Conservation (phyloP, 1,284 basidiomycete species). For the Ustilago vetiveriae region DNA sequence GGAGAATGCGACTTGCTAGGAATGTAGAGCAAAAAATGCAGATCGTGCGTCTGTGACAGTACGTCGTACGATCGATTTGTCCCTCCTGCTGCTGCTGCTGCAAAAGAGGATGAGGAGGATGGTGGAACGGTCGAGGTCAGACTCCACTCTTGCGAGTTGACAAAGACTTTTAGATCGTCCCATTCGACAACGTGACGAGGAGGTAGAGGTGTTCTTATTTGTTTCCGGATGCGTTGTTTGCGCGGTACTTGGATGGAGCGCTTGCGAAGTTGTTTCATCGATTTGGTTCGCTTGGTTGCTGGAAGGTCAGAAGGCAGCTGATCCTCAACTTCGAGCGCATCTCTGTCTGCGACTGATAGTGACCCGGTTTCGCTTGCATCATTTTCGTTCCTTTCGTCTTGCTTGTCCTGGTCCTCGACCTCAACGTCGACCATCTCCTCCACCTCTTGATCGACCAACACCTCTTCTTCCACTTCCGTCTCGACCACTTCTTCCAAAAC, state of each 20-base stretch:
- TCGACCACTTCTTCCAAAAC: slow-evolving; percentile 53
- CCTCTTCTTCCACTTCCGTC: slow-evolving; percentile 19
- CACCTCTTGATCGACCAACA: slow-evolving; percentile 45
- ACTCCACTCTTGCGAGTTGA: slow-evolving; percentile 96
- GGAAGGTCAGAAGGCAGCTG: not conserved
- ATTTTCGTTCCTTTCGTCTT: too few relatives aligned
- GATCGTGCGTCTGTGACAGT: slow-evolving; percentile 71
- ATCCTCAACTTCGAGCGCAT: slow-evolving; percentile 7
- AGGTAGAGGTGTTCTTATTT: slow-evolving; percentile 8
- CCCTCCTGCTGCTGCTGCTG: too few relatives aligned
- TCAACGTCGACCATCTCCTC: slow-evolving; percentile 23
- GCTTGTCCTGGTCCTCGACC: not conserved
- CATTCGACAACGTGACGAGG: slow-evolving; percentile 43
- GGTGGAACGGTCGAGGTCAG: slow-evolving; percentile 68
- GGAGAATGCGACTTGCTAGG: slow-evolving; percentile 79
- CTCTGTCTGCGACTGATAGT: not conserved
- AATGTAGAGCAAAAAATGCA: slow-evolving; percentile 91
- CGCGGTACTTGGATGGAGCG: slow-evolving; percentile 22
- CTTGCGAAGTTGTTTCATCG: slow-evolving; percentile 14
- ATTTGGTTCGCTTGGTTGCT: slow-evolving; percentile 1
- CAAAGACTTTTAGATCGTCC: slow-evolving; percentile 72
- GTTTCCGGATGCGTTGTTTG: slow-evolving; percentile 8
- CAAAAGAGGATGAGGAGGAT: not conserved
- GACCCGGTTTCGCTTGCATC: not conserved
- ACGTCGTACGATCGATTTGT: slow-evolving; percentile 26